These are phyloP conservation scores for Vigna radiata DNA, from an alignment of 306 rosid species.

Conservation along the genomic window DNA sequence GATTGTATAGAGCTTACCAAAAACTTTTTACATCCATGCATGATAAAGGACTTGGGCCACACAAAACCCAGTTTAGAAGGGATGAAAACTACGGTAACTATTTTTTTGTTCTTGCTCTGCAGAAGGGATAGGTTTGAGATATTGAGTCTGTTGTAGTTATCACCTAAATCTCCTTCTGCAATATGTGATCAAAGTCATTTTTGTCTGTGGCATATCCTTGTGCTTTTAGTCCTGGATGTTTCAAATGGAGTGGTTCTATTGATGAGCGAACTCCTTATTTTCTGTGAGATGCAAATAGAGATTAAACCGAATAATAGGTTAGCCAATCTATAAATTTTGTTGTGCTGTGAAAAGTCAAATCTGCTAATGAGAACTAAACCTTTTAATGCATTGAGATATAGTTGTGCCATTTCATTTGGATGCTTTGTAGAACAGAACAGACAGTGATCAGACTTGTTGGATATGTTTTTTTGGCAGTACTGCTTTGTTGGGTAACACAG, in stretches of 20 bases:
- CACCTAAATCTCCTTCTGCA: conserved; percentile 19
- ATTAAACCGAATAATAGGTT: not conserved
- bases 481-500: conserved; percentile 93
- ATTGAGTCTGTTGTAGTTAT: conserved; percentile 1
- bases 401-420: conserved; percentile 24
- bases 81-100: conserved; percentile 85
- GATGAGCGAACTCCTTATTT: conserved; percentile 13
- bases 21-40: conserved; percentile 90
- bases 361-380: conserved; percentile 20
- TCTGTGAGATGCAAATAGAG: conserved; percentile 31
- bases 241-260: conserved; percentile 1
- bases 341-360: conserved; percentile 12
- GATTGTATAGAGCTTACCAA: conserved; percentile 88
- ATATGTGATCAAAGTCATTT: not conserved
- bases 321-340: not conserved
- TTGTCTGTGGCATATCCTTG: not conserved
- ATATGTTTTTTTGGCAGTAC: conserved; percentile 69
- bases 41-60: conserved; percentile 82
- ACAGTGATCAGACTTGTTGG: conserved; percentile 33
- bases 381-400: conserved; percentile 23
- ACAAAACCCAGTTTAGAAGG: conserved; percentile 93
- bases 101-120: conserved; percentile 30
- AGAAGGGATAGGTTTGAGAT: not conserved
- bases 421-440: not conserved
- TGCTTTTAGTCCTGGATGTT: not conserved